Base-by-base conservation (phyloP, 2,329 filamentous ascomycete species). In the Exophiala sideris region DNA sequence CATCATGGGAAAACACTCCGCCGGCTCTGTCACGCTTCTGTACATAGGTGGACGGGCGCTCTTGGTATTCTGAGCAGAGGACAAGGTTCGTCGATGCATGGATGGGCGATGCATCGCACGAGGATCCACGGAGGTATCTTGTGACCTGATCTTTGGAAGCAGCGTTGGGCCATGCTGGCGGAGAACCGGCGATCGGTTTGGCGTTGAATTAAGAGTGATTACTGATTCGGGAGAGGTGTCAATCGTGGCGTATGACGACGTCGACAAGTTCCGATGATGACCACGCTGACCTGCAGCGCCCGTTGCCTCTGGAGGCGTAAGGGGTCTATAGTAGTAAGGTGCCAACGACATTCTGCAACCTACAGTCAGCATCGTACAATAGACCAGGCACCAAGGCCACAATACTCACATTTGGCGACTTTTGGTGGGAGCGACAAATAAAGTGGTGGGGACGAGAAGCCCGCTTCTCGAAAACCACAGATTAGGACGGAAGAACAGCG, bases 121-220 rank as follows among this genome's bases (percentile, higher is more conserved):
- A 42, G 54, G 39, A 45, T 60, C 57, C 11, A 39, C 20, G 18
- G 51, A 50, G 33, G 92, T 87, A 73, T 95, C 90, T 73, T 94
- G 90, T 38, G 83, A 83, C 57, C 90, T 83, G 74, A 95, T 91
- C 79, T 91, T 94, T 66, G 90, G 90, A 32, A 95, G 79, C 56
- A 95, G 77, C 45, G 89, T 77, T 48, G 89, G 89, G 16, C 74
- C 75, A 48, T 89, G 89, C 73, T 91, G 86, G 58, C 89, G 86
- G 57, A 85, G 81, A 63, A 91, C 82, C 56, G 89, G 88, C 33
- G 88, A 87, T 60, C 81, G 78, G 49, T 79, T 80, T 49, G 88
- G 88, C 10, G 87, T 91, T 49, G 85, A 87, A 64, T 83, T 77
- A 62, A 81, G 78, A 16, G 86, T 88, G 73, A 82, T 79, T 64